A percentile compares a stretch with the other conserved stretches of the same genome.
phyloP scores from a whole-genome alignment of 805 yeast species.

The Yarrowia sp. region DNA sequence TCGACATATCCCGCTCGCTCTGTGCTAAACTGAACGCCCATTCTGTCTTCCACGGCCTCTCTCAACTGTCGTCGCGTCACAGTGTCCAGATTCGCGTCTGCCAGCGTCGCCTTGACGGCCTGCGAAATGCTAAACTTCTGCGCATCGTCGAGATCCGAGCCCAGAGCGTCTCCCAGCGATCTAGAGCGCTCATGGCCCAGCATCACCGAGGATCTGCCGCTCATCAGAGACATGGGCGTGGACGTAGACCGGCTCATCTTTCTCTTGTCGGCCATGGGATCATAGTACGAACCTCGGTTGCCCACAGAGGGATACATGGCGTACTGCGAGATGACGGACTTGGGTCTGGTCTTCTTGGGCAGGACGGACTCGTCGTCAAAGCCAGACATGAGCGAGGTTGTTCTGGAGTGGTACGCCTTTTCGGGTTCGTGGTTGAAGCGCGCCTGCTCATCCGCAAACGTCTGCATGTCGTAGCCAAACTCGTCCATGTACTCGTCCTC shows the following conservation, averaged over 20 bases:
- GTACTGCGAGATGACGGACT: constrained; percentile 10
- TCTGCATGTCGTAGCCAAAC: constrained; percentile 35
- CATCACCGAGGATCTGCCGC: constrained; percentile 25
- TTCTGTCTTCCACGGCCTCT: constrained; percentile 40
- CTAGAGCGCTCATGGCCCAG: constrained; percentile 29
- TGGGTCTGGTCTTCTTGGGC: constrained; percentile 12
- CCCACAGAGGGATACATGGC: constrained; percentile 25
- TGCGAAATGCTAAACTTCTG: constrained; percentile 35
- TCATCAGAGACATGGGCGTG: constrained; percentile 27
- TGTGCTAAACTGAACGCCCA: constrained; percentile 39
- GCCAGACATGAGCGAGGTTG: constrained; percentile 9
- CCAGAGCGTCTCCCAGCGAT: constrained; percentile 27
- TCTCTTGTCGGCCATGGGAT: constrained; percentile 8
- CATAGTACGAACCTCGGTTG: constrained; percentile 25
- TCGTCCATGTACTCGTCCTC: constrained; percentile 29
- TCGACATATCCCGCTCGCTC: constrained; percentile 38
- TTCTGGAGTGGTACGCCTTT: constrained; percentile 25
- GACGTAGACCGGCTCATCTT: constrained; percentile 25
- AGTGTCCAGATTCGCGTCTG: constrained; percentile 39
- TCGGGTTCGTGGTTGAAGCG: constrained; percentile 26
- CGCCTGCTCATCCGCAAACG: constrained; percentile 30
- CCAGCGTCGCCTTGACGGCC: constrained; percentile 36
- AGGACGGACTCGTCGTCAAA: not conserved
- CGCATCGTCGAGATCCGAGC: constrained; percentile 27
- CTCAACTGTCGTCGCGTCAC: constrained; percentile 42